phyloP scores from a whole-genome alignment of 1,284 basidiomycete species.

The Rhodotorula sp. region DNA sequence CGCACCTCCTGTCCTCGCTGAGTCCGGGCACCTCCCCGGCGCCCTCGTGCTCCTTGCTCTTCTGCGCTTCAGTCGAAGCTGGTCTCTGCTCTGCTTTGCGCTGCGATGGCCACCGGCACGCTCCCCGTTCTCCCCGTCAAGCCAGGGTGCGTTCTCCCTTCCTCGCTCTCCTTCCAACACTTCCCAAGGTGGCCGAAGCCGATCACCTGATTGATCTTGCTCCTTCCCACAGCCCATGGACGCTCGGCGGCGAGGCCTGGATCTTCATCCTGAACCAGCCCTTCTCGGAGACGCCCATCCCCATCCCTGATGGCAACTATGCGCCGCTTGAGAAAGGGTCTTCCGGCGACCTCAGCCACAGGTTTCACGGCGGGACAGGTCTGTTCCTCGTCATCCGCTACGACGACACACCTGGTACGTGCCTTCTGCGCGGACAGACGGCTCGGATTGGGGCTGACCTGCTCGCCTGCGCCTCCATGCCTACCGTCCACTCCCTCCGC shows the following conservation, averaged over 20 bases:
- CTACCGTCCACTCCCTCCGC: background rate
- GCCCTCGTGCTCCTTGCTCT: background rate
- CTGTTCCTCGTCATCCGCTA: conserved; percentile 28
- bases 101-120: background rate
- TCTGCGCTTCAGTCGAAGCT: no score
- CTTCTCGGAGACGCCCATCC: conserved; percentile 18
- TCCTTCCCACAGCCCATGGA: conserved; percentile 18
- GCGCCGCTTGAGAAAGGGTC: conserved; percentile 17
- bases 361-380: conserved; percentile 27
- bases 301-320: conserved; percentile 1
- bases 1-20: no score
- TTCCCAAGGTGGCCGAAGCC: background rate
- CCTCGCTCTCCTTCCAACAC: no score
- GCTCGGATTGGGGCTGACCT: no score
- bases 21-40: no score
- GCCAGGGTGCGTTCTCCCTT: background rate
- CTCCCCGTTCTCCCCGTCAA: background rate
- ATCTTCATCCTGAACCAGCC: conserved; percentile 21
- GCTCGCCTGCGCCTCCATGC: no score
- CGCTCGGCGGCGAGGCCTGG: conserved; percentile 25
- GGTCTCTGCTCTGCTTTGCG: background rate
- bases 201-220: background rate
- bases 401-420: background rate
- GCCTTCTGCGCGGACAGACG: no score
- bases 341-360: conserved; percentile 6